Evolutionary conservation across 2,329 filamentous ascomycete species (phyloP).

Genomic region (Pseudogymnoascus sp.): DNA sequence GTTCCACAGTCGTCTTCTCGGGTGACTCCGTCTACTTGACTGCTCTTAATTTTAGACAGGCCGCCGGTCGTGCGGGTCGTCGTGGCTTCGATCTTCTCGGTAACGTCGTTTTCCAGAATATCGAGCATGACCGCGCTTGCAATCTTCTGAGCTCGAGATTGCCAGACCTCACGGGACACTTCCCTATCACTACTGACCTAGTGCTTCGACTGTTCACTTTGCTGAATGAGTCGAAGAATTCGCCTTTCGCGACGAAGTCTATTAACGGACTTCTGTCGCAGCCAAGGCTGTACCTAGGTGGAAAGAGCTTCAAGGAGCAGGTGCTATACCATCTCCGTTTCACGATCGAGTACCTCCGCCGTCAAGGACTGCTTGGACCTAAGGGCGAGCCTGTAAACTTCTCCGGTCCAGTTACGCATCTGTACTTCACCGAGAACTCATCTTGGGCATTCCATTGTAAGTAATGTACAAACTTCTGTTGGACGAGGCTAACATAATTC

Average conservation of each 20-base stretch:
- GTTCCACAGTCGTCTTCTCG: slow-evolving; percentile 71
- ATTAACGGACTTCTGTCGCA: slow-evolving; percentile 64
- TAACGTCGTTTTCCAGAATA: slow-evolving; percentile 70
- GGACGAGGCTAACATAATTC: slow-evolving; percentile 13
- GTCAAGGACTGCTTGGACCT: slow-evolving; percentile 57
- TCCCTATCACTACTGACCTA: slow-evolving; percentile 67
- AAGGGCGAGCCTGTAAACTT: slow-evolving; percentile 64
- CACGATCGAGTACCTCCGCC: slow-evolving; percentile 70
- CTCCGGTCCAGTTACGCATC: slow-evolving; percentile 59
- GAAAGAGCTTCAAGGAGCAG: slow-evolving; percentile 58
- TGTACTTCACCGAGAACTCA: slow-evolving; percentile 71
- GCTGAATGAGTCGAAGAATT: slow-evolving; percentile 57
- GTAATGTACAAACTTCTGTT: neutral
- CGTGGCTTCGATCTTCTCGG: slow-evolving; percentile 74
- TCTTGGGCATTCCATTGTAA: slow-evolving; percentile 66
- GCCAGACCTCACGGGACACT: slow-evolving; percentile 69
- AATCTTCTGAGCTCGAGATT: slow-evolving; percentile 66
- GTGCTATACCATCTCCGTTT: slow-evolving; percentile 72
- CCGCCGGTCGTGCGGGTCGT: slow-evolving; percentile 68
- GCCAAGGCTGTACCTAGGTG: slow-evolving; percentile 62
- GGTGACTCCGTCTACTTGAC: slow-evolving; percentile 69
- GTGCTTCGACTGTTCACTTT: slow-evolving; percentile 63
- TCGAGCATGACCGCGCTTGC: slow-evolving; percentile 53
- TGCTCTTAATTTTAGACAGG: slow-evolving; percentile 69
- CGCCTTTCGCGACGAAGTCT: slow-evolving; percentile 52